Base-by-base conservation (phyloP, 2,329 filamentous ascomycete species). In the Ascochyta clinopodiicola region DNA sequence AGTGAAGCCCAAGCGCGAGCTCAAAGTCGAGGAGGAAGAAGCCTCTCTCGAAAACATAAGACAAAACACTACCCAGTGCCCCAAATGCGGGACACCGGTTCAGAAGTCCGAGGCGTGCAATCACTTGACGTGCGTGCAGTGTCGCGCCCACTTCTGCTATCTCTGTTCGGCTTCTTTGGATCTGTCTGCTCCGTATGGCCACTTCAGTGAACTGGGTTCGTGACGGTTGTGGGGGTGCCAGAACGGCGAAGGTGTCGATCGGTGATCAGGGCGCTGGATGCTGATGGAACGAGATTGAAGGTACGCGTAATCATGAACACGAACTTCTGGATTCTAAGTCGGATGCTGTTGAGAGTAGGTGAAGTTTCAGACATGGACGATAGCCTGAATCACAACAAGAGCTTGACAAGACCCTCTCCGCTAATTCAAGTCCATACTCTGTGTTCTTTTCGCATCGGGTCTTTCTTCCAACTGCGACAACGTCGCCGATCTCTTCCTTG, bases 361-460 rank as follows among this genome's bases (percentile, higher is more conserved):
- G 25, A 29, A 29, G 9, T 29, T 29, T 10, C 25, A 29, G 25
- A 29, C 9, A 10, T 29, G 2, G 2, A 2, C 7, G 9, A 9
- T 9, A 10, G 7, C 25, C 25, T 29, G 9, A 10, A 29, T 29
- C 1, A 8, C 12, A 31, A 12, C 29, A 31, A 31, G 12, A 15
- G 4, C 12, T 10, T 10, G 10, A 10, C 9, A 10, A 10, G 12
- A 12, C 9, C 6, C 12, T 24, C 17, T 2, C 36, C 13, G 10
- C 36, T 37, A 48, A 17, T 10, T 50, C 52, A 50, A 50, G 6
- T 50, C 52, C 35, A 55, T 42, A 22, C 52, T 55, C 25, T 55
- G 52, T 19, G 46, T 45, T 15, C 52, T 44, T 25, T 55, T 55
- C 6, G 36, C 19, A 9, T 42, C 36, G 27, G 52, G 52, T 10